Evolutionary conservation across 140 eudicot genomes (phyloP).

Genomic region (Erigeron philadelphicus): DNA sequence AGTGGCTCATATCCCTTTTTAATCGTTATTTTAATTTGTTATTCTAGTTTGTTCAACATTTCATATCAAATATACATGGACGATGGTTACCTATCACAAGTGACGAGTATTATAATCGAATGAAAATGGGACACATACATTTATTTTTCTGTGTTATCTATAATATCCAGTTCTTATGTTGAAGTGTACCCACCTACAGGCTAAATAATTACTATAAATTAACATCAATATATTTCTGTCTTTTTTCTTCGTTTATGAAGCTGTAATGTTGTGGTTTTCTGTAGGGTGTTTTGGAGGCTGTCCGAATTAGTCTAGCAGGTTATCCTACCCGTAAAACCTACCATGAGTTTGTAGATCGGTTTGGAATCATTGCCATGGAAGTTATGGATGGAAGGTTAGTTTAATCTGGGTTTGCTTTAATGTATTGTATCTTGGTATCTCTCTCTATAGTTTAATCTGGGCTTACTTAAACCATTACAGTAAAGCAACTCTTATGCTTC

Average conservation of each 20-base stretch:
- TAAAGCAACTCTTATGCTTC: too few species aligned
- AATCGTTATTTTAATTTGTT: neutral
- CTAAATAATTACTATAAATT: neutral
- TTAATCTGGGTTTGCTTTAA: neutral
- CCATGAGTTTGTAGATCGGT: constrained; percentile 85
- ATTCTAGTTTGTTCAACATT: neutral
- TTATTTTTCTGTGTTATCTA: too few species aligned
- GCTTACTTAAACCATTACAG: too few species aligned
- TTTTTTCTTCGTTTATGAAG: neutral
- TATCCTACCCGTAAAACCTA: constrained; percentile 93
- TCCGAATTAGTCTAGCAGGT: constrained; percentile 92
- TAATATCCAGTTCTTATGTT: too few species aligned
- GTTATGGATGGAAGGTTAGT: constrained; percentile 65
- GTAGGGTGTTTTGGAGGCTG: constrained; percentile 99
- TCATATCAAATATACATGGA: neutral
- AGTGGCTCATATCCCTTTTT: constrained; percentile 31
- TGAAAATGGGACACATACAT: too few species aligned
- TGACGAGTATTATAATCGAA: neutral
- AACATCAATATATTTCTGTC: too few species aligned
- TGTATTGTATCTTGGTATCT: too few species aligned
- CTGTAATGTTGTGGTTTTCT: constrained; percentile 25
- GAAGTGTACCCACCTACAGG: neutral
- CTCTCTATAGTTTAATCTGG: too few species aligned
- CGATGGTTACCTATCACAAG: neutral
- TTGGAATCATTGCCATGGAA: constrained; percentile 80